phyloP scores from a whole-genome alignment of 2,329 filamentous ascomycete species.

The Cordyceps farinosa region DNA sequence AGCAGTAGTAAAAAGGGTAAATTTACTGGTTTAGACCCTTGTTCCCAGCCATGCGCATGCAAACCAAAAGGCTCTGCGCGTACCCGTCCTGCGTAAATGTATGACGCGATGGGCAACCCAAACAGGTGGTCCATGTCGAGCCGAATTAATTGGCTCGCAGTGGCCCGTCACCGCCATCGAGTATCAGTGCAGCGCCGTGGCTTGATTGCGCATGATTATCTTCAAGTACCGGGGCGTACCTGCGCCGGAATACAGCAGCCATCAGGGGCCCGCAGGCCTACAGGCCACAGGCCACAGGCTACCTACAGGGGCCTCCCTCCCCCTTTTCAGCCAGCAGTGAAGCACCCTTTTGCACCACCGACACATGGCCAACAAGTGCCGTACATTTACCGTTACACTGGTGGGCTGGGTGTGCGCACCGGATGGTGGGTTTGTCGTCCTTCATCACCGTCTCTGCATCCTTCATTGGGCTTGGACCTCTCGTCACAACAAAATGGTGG shows the following conservation, averaged over 20 bases:
- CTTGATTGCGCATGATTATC: neutral
- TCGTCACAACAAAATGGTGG: neutral
- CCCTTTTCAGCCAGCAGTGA: too few species aligned
- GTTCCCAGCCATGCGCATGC: conserved; percentile 10
- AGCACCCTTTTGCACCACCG: too few species aligned
- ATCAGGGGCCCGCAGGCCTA: too few species aligned
- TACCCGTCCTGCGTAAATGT: neutral
- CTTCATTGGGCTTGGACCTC: conserved; percentile 4
- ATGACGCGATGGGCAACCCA: neutral
- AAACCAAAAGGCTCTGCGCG: neutral
- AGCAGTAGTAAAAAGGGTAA: too few species aligned
- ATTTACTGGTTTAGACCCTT: neutral
- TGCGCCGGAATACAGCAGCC: neutral
- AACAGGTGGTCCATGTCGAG: neutral
- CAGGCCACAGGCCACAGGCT: too few species aligned
- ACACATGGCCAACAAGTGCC: too few species aligned
- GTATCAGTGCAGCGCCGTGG: neutral
- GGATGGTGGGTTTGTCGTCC: neutral
- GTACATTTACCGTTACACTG: too few species aligned
- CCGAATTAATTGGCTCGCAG: neutral
- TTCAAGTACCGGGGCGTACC: neutral
- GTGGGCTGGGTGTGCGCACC: neutral
- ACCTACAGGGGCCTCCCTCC: too few species aligned
- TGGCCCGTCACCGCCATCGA: neutral
- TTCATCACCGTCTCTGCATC: neutral